phyloP scores from a whole-genome alignment of 2,329 filamentous ascomycete genomes.

The Hymenoscyphus fructigenus region DNA sequence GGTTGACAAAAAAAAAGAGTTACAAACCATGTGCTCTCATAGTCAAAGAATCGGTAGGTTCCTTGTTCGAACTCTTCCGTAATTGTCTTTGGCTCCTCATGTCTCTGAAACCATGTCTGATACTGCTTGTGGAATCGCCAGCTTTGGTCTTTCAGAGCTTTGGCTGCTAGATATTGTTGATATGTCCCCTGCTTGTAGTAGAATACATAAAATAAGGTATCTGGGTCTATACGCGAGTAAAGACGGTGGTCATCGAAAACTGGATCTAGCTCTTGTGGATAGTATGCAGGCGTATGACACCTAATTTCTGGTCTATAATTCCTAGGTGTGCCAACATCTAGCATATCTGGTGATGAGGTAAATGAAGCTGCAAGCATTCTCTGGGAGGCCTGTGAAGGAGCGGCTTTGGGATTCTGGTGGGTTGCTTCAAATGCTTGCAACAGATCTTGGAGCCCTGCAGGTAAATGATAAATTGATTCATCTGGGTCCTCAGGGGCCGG shows the following conservation, averaged over 20 bases:
- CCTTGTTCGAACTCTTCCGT: slow-evolving; percentile 99
- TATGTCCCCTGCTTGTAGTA: slow-evolving; percentile 98
- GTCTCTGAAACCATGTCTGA: slow-evolving; percentile 98
- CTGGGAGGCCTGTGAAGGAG: slow-evolving; percentile 62
- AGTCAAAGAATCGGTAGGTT: slow-evolving; percentile 98
- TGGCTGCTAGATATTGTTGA: slow-evolving; percentile 92
- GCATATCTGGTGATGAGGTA: slow-evolving; percentile 66
- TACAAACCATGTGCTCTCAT: slow-evolving; percentile 90
- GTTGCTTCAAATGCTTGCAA: slow-evolving; percentile 87
- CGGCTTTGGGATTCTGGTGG: slow-evolving; percentile 59
- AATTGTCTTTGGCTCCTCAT: slow-evolving; percentile 97
- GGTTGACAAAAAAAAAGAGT: slow-evolving; percentile 13
- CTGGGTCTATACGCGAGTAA: slow-evolving; percentile 87
- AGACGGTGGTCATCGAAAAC: slow-evolving; percentile 90
- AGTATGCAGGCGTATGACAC: slow-evolving; percentile 77
- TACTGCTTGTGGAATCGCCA: slow-evolving; percentile 99
- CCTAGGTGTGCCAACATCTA: slow-evolving; percentile 78
- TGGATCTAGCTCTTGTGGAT: slow-evolving; percentile 86
- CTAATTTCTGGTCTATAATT: slow-evolving; percentile 82
- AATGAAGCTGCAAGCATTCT: slow-evolving; percentile 76
- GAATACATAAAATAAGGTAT: slow-evolving; percentile 97
- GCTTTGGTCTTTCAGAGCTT: slow-evolving; percentile 96
- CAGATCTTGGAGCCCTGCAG: slow-evolving; percentile 82
- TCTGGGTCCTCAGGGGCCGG: slow-evolving; percentile 47
- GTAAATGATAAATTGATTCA: slow-evolving; percentile 90